Evolutionary conservation across 2,329 filamentous ascomycete species (phyloP), one percentile per base, ranked within the genome.

Genomic region (Simplicillium sp.): DNA sequence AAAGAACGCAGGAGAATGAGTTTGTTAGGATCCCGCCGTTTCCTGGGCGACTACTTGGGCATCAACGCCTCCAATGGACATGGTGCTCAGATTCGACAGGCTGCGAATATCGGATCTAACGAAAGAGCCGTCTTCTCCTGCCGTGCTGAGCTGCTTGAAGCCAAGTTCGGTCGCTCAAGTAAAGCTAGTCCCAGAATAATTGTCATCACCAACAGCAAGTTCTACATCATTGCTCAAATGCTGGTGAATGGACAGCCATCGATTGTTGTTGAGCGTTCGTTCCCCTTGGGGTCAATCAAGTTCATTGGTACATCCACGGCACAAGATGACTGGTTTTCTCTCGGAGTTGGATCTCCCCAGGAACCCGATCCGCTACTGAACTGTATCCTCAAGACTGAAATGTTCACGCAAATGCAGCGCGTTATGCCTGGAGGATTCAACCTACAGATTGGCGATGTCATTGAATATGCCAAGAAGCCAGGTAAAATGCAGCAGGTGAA

Each of bases 401-500:
- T 98, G 62, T 94, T 97, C 57, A 94, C 90, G 1, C 89, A 96
- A 48, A 80, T 98, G 66, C 80, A 82, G 56, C 80, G 78, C 38
- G 79, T 80, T 39, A 84, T 94, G 62, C 81, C 84, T 3, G 87
- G 84, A 8, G 81, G 85, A 9, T 76, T 94, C 56, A 87, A 81
- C 56, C 65, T 98, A 37, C 87, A 85, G 62, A 83, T 97, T 46
- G 78, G 70, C n/a, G 82, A 92, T 20, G 74, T 73, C 44, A 89
- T 98, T 51, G 87, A 95, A 58, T 98, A 95, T 62, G 89, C 90
- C 57, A 98, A 97, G 74, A 98, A 98, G 65, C 92, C 92, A 1
- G 87, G 87, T 41, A 98, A 98, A 67, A 75, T 87, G 60, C 84
- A 90, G 40, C 65, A 80, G 6, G 84, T 98, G 56, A 97, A 97